Percentiles rank a stretch among this genome's conserved stretches.
Evolutionary conservation across 1,284 basidiomycete genomes (phyloP).

Genomic region (Ganoderma sinense): DNA sequence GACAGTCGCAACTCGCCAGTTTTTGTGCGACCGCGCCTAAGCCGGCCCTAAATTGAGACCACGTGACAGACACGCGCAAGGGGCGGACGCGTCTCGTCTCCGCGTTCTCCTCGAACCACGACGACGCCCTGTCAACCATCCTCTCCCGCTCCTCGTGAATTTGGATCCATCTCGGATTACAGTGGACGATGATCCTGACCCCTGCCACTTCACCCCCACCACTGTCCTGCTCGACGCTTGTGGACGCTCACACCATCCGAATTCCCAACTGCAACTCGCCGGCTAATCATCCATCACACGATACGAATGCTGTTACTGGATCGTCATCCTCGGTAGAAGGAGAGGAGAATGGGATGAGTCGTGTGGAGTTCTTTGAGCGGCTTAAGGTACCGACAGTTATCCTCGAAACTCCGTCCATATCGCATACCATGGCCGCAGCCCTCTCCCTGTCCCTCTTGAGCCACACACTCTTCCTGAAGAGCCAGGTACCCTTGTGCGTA

Average conservation of each 20-base stretch:
- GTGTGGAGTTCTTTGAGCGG: constrained; percentile 9
- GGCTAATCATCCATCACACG: not conserved
- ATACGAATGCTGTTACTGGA: not conserved
- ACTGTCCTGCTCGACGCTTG: not conserved
- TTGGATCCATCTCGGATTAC: not conserved
- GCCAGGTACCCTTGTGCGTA: constrained; percentile 78
- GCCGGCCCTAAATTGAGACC: constrained; percentile 23
- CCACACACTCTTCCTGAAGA: constrained; percentile 77
- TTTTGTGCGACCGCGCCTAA: constrained; percentile 5
- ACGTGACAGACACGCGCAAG: constrained; percentile 9
- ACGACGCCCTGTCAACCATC: not conserved
- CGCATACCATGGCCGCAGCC: constrained; percentile 63
- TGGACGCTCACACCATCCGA: not conserved
- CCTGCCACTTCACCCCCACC: constrained; percentile 8
- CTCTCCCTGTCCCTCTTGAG: constrained; percentile 67
- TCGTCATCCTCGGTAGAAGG: not conserved
- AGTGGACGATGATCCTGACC: constrained; percentile 7
- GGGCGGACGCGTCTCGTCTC: not conserved
- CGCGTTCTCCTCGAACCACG: not conserved
- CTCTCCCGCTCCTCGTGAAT: not conserved
- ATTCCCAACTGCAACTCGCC: not conserved
- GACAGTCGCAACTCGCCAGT: not conserved
- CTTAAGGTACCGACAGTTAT: constrained; percentile 50
- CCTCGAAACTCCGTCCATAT: constrained; percentile 58
- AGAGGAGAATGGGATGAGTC: not conserved